Evolutionary conservation across 164 flowering plant species (phyloP), one percentile per base, ranked within the genome.

Genomic region (Annona squamosa): DNA sequence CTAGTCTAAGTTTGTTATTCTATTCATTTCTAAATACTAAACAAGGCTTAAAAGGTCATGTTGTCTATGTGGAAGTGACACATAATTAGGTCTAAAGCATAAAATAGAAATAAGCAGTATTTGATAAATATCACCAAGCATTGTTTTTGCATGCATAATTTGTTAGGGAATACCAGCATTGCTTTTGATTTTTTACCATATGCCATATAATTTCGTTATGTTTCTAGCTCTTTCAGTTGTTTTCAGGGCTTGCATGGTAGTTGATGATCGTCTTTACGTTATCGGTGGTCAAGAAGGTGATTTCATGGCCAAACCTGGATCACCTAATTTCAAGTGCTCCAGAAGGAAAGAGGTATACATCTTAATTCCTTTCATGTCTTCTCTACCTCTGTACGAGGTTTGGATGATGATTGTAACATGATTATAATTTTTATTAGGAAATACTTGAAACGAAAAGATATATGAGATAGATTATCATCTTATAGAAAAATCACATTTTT

Each of bases 251-350:
- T 95, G 98, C 77, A 73, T 90, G 67, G 98, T 88, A 59, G 81
- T 79, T 73, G 70, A 91, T 81, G 93, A 95, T 80, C 85, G 81
- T 42, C 88, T 95, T 42, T 81, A 79, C 80, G 87, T 90, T 42
- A 86, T 94, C 81, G 98, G 98, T 76, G 98, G 98, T 78, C 98
- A 92, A 85, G 98, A 94, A 79, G 98, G 98, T 74, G 98, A 94
- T 84, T 94, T 94, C 74, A 88, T 90, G 97, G 91, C 98, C 68
- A 94, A 94, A 78, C 98, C 98, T 68, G 91, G 95, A 61, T 94
- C 98, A 59, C 97, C 98, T 13, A 91, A 91, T 68, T 94, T 91
- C 82, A 94, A 94, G 79, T 94, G 99, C 78, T 90, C 99, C 2
- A 91, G 98, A 3, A 86, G 98, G 82, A 76, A 86, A 68, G 99